Conservation (phyloP, 208 protist species). For the Acanthamoeba sp. region DNA sequence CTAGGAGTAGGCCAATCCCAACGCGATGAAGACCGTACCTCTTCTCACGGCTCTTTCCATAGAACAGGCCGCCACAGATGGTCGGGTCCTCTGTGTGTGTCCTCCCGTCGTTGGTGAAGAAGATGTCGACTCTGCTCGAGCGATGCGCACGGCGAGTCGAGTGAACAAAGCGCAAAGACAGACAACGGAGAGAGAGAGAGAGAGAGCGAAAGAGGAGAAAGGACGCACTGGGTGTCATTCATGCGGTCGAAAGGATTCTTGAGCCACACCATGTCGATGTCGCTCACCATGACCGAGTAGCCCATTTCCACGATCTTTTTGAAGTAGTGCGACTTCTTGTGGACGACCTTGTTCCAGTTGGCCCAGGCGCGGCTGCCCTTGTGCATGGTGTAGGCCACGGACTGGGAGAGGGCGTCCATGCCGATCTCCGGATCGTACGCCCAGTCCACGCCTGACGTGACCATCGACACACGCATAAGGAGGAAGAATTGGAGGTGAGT, state of each 20-base stretch:
- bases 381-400: neutral
- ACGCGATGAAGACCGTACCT: neutral
- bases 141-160: too few relatives aligned
- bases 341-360: conserved; percentile 27
- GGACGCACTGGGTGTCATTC: neutral
- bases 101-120: conserved; percentile 16
- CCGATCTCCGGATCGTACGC: conserved; percentile 37
- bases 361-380: neutral
- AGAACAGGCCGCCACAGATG: conserved; percentile 31
- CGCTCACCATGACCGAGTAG: conserved; percentile 32
- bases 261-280: conserved; percentile 44
- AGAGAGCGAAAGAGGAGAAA: neutral
- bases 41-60: neutral
- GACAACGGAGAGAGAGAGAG: neutral
- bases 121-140: conserved; percentile 3
- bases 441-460: neutral
- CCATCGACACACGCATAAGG: neutral
- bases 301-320: neutral
- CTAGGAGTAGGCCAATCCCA: neutral
- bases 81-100: neutral
- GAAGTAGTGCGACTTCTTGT: conserved; percentile 46
- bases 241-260: neutral
- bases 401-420: neutral
- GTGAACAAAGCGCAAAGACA: neutral
- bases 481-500: neutral